Evolutionary conservation across 2,329 filamentous ascomycete genomes (phyloP).

Genomic region (Podosphaera fusca): DNA sequence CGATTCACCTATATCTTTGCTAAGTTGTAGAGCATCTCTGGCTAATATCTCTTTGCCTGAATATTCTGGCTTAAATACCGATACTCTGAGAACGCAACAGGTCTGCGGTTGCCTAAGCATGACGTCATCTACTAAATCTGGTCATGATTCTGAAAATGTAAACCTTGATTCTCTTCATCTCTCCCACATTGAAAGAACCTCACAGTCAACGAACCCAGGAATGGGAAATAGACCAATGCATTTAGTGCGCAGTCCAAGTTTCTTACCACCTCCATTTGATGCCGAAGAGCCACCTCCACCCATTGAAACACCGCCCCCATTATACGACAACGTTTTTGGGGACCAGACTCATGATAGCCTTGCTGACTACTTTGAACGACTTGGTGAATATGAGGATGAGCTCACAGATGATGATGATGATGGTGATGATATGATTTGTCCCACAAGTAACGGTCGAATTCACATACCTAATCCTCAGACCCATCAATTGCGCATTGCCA

Average conservation of each 20-base stretch:
- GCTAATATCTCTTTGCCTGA: conserved; percentile 47
- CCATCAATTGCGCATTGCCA: conserved; percentile 13
- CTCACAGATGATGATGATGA: conserved; percentile 14
- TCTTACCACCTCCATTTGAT: conserved; percentile 46
- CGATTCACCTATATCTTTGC: conserved; percentile 52
- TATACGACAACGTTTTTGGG: conserved; percentile 41
- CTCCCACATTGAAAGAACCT: conserved; percentile 1
- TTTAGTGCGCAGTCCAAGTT: conserved; percentile 42
- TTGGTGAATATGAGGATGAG: conserved; percentile 13
- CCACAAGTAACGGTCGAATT: conserved; percentile 13
- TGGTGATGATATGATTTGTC: conserved; percentile 11
- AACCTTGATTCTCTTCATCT: conserved; percentile 22
- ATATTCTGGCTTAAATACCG: conserved; percentile 31
- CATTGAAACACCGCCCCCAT: conserved; percentile 43
- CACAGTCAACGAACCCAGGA: not conserved
- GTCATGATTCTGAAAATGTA: conserved; percentile 20
- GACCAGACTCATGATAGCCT: conserved; percentile 28
- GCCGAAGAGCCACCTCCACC: conserved; percentile 46
- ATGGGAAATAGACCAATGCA: conserved; percentile 33
- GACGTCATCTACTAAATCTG: conserved; percentile 13
- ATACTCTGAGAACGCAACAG: conserved; percentile 19
- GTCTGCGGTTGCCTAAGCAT: conserved; percentile 43
- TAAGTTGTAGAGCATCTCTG: conserved; percentile 49
- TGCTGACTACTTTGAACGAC: conserved; percentile 44
- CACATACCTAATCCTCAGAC: conserved; percentile 15